Evolutionary conservation across 495 filamentous ascomycete genomes (phyloP).

Genomic region (Penicillium maclennaniae): DNA sequence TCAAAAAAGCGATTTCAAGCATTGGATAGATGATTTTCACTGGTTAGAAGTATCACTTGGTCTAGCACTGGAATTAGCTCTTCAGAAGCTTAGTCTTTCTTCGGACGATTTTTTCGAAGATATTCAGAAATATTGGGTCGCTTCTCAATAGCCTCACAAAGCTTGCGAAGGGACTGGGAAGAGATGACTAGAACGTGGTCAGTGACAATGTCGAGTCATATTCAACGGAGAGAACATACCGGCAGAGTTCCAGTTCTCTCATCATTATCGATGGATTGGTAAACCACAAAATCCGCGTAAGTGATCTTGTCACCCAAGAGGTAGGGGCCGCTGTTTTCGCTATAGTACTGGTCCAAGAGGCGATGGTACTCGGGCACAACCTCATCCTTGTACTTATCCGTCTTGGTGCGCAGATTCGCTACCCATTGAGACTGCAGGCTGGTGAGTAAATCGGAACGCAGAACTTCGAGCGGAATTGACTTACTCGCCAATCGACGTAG

Average conservation of each 20-base stretch:
- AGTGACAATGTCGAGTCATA: not conserved
- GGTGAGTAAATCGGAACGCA: not conserved
- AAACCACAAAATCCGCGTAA: constrained; percentile 30
- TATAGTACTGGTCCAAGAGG: constrained; percentile 23
- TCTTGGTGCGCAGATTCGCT: constrained; percentile 12
- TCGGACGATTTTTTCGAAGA: too few relatives aligned
- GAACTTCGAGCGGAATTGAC: not conserved
- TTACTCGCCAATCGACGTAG: constrained; percentile 37
- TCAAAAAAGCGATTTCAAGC: too few relatives aligned
- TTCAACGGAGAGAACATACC: not conserved
- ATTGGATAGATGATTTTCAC: too few relatives aligned
- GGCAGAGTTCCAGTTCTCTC: constrained; percentile 1
- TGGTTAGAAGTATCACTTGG: too few relatives aligned
- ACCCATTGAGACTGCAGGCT: constrained; percentile 24
- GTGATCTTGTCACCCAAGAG: constrained; percentile 29
- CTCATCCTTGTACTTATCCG: constrained; percentile 21
- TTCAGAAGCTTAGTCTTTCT: too few relatives aligned
- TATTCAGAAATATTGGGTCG: not conserved
- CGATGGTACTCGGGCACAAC: constrained; percentile 26
- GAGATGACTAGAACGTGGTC: not conserved
- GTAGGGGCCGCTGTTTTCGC: constrained; percentile 24
- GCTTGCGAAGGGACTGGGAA: not conserved
- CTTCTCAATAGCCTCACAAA: not conserved
- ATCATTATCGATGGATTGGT: constrained; percentile 2
- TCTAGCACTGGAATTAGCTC: too few relatives aligned